Evolutionary conservation across 768 basidiomycete species (phyloP).

Genomic region (Boletus patriciae): DNA sequence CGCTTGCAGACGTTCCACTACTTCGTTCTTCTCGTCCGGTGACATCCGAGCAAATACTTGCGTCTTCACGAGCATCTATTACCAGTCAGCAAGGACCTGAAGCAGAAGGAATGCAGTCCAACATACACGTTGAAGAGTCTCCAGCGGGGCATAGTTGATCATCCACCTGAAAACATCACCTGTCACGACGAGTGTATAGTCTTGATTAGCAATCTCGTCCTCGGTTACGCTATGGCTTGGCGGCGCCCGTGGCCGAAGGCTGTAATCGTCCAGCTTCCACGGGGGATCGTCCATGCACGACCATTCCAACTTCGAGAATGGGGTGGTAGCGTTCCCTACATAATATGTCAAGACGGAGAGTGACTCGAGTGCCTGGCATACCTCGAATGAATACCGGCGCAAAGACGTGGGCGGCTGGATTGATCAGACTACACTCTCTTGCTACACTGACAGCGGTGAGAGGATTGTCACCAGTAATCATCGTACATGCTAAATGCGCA

Average conservation of each 20-base stretch:
- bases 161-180: conserved; percentile 99
- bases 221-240: conserved; percentile 70
- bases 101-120: not conserved
- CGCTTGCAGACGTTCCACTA: conserved; percentile 89
- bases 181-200: conserved; percentile 89
- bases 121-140: conserved; percentile 85
- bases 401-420: conserved; percentile 87
- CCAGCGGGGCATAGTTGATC: conserved; percentile 89
- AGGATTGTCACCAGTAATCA: conserved; percentile 99
- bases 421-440: conserved; percentile 87
- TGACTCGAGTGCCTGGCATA: conserved; percentile 18
- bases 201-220: conserved; percentile 73
- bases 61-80: conserved; percentile 93
- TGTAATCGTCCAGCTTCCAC: conserved; percentile 87
- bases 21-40: conserved; percentile 98
- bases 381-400: conserved; percentile 78
- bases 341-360: conserved; percentile 1
- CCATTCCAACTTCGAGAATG: conserved; percentile 78
- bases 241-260: conserved; percentile 74
- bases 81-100: conserved; percentile 2
- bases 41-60: conserved; percentile 99
- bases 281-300: conserved; percentile 83
- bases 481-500: conserved; percentile 91
- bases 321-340: conserved; percentile 53
- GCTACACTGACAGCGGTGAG: conserved; percentile 97